Evolutionary conservation across 1,284 basidiomycete genomes (phyloP).

Genomic region (Leccinum angustisporum): DNA sequence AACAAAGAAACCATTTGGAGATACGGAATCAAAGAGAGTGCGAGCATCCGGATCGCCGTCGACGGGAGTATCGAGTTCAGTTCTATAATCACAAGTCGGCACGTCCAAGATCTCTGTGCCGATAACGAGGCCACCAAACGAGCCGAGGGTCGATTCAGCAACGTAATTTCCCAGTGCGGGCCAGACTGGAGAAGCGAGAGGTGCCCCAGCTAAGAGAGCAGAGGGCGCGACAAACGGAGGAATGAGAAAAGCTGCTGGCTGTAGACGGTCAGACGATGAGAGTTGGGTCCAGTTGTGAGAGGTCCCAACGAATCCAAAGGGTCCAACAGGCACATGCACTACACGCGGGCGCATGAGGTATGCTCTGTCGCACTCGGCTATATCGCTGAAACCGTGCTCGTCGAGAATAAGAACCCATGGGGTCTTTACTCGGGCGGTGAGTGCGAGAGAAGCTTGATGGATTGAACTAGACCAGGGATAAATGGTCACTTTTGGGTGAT

Average conservation of each 20-base stretch:
- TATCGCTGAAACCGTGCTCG: constrained; percentile 38
- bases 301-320: constrained; percentile 38
- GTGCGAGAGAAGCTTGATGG: constrained; percentile 28
- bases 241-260: constrained; percentile 47
- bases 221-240: constrained; percentile 52
- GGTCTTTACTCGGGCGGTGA: constrained; percentile 40
- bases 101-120: constrained; percentile 13
- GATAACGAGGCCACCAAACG: constrained; percentile 29
- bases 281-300: constrained; percentile 32
- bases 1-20: constrained; percentile 30
- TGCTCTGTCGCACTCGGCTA: constrained; percentile 33
- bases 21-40: neutral
- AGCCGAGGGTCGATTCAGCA: constrained; percentile 11
- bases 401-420: constrained; percentile 55
- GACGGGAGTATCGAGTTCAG: neutral
- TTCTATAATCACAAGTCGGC: neutral
- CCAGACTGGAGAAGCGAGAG: constrained; percentile 40
- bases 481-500: constrained; percentile 46
- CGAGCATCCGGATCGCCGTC: constrained; percentile 2
- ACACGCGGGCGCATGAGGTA: constrained; percentile 40
- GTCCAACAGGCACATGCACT: constrained; percentile 43
- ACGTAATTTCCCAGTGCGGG: constrained; percentile 38
- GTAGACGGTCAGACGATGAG: constrained; percentile 27
- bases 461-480: constrained; percentile 33
- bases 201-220: constrained; percentile 31